Evolutionary conservation across 2,329 filamentous ascomycete genomes (phyloP).

Genomic region (Aspergillus flavus): DNA sequence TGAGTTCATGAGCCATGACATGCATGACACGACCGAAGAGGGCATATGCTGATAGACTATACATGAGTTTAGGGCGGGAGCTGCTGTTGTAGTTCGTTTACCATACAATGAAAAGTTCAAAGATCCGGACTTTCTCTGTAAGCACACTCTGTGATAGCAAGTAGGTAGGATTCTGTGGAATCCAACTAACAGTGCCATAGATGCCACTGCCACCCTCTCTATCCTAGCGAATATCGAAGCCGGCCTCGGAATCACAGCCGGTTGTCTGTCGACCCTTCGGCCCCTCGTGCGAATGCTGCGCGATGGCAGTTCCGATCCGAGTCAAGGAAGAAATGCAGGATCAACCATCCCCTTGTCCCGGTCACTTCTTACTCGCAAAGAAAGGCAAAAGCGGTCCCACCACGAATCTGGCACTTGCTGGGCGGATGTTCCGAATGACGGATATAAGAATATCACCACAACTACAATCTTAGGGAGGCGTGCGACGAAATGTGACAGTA

Average conservation of each 20-base stretch:
- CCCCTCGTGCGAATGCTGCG: constrained; percentile 37
- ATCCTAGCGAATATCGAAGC: constrained; percentile 22
- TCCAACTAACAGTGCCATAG: constrained; percentile 24
- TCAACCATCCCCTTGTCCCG: background rate
- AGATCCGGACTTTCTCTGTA: constrained; percentile 28
- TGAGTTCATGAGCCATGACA: background rate
- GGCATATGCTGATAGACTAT: constrained; percentile 25
- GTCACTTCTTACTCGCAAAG: background rate
- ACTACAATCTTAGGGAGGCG: background rate
- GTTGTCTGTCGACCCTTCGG: constrained; percentile 30
- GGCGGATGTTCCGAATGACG: background rate
- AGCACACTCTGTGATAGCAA: constrained; percentile 25
- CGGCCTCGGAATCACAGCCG: constrained; percentile 30
- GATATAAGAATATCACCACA: background rate
- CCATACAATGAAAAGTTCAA: constrained; percentile 2
- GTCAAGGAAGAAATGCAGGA: background rate
- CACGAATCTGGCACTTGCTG: background rate
- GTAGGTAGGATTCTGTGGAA: background rate
- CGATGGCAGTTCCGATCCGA: constrained; percentile 1
- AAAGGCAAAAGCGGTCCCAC: background rate
- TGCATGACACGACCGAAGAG: background rate
- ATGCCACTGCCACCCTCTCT: constrained; percentile 19
- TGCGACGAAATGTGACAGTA: background rate
- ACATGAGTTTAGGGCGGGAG: background rate
- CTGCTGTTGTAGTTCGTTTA: constrained; percentile 9